phyloP scores from a whole-genome alignment of 23 red algal species.

The Gracilaria domingensis region DNA sequence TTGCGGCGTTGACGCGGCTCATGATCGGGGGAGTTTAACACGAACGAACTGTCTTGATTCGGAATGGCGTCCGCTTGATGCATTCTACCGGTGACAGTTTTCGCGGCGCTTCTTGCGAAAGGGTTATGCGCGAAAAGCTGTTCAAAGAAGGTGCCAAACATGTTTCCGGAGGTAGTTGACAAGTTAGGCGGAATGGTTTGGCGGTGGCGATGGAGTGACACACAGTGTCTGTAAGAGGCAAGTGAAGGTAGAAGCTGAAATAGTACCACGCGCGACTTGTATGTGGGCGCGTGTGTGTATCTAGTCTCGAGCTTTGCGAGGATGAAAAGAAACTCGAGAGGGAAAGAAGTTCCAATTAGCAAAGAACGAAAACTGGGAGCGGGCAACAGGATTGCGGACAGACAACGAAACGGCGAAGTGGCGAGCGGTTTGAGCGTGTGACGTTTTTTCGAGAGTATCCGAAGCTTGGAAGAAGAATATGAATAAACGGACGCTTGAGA shows the following conservation, averaged over 20 bases:
- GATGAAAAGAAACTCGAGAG: background rate
- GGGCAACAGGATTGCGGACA: background rate
- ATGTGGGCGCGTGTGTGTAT: background rate
- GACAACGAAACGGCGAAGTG: background rate
- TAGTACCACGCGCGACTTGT: background rate
- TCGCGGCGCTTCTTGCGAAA: background rate
- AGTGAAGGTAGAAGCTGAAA: background rate
- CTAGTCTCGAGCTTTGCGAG: background rate
- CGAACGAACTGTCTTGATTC: conserved; percentile 61
- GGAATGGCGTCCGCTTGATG: conserved; percentile 41
- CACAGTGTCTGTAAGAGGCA: background rate
- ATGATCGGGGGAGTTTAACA: conserved; percentile 14
- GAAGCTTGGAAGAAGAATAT: background rate
- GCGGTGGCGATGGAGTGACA: background rate
- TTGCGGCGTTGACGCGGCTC: background rate
- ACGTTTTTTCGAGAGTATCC: background rate
- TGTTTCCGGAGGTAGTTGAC: background rate
- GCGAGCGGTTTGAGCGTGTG: background rate
- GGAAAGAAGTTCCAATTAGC: background rate
- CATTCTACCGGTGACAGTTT: conserved; percentile 28
- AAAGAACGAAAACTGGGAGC: background rate
- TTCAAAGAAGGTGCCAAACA: conserved; percentile 7
- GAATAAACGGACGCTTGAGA: conserved; percentile 13
- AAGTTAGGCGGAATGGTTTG: background rate
- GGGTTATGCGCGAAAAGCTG: background rate